phyloP scores from a whole-genome alignment of 257 asterid species.

The Rauvolfia tetraphylla region DNA sequence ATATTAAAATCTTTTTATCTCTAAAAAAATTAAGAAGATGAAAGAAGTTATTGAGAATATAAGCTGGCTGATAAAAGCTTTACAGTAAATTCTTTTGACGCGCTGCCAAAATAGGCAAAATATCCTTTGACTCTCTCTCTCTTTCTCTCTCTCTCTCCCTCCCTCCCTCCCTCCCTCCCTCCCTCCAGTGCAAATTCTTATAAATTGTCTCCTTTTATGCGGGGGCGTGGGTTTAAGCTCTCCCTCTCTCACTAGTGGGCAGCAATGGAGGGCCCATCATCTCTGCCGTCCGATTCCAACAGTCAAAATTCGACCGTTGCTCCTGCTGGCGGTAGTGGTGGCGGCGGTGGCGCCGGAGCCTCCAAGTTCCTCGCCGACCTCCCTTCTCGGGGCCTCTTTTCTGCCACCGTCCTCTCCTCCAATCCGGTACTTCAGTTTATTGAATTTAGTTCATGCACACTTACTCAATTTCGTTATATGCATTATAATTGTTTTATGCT shows the following conservation, averaged over 20 bases:
- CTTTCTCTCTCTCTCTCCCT: no score
- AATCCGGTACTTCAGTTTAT: conserved; percentile 38
- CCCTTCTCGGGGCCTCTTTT: conserved; percentile 73
- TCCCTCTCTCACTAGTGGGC: conserved; percentile 9
- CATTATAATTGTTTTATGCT: background rate
- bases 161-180: background rate
- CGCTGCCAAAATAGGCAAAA: no score
- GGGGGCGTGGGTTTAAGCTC: conserved; percentile 3
- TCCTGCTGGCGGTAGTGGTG: conserved; percentile 32
- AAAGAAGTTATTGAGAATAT: no score
- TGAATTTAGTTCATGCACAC: background rate
- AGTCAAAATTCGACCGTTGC: conserved; percentile 24
- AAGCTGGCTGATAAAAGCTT: no score
- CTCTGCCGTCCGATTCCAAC: conserved; percentile 31
- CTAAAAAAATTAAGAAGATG: no score
- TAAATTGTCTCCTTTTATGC: no score
- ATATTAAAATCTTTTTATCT: no score
- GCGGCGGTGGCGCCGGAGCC: conserved; percentile 44
- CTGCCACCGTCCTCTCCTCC: conserved; percentile 59
- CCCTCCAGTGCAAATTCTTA: background rate
- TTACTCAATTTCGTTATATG: background rate
- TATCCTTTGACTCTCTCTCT: no score
- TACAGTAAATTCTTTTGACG: no score
- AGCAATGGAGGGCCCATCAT: conserved; percentile 33
- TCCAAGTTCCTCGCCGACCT: conserved; percentile 49